These are phyloP conservation scores for Zelonia costaricensis DNA, from an alignment of 208 protist genomes.

Conservation along the genomic window DNA sequence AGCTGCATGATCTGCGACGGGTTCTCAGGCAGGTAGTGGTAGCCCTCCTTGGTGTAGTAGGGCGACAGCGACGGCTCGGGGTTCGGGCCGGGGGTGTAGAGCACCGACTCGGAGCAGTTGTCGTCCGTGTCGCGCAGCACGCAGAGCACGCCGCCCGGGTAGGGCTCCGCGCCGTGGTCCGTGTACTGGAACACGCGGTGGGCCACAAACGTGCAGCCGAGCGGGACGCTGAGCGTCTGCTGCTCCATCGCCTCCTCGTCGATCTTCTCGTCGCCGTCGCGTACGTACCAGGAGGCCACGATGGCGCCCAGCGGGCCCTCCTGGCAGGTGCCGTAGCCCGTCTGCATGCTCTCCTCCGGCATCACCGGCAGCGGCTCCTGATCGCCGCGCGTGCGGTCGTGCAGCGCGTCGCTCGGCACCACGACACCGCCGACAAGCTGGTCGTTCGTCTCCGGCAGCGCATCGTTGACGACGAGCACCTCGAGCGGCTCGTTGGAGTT, in stretches of 20 bases:
- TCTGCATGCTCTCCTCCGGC: slow-evolving; percentile 60
- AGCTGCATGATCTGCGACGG: slow-evolving; percentile 84
- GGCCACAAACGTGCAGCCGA: slow-evolving; percentile 78
- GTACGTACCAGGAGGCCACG: slow-evolving; percentile 85
- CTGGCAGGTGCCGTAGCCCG: slow-evolving; percentile 51
- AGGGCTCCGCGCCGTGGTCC: slow-evolving; percentile 74
- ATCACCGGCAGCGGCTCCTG: slow-evolving; percentile 80
- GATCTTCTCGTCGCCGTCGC: slow-evolving; percentile 51
- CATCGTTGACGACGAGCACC: slow-evolving; percentile 83
- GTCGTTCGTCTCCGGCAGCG: slow-evolving; percentile 54
- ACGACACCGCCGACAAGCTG: slow-evolving; percentile 73
- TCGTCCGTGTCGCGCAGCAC: slow-evolving; percentile 89
- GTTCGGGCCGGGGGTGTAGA: slow-evolving; percentile 52
- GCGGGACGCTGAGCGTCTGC: slow-evolving; percentile 68
- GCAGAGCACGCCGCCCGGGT: slow-evolving; percentile 75
- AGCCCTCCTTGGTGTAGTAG: slow-evolving; percentile 80
- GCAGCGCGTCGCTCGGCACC: slow-evolving; percentile 64
- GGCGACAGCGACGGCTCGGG: slow-evolving; percentile 71
- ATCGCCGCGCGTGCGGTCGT: slow-evolving; percentile 67
- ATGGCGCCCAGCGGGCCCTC: slow-evolving; percentile 76
- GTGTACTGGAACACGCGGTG: slow-evolving; percentile 91
- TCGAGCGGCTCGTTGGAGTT: slow-evolving; percentile 78
- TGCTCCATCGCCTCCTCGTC: slow-evolving; percentile 56
- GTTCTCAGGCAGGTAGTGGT: slow-evolving; percentile 83
- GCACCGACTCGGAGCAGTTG: slow-evolving; percentile 85